Evolutionary conservation across 139 green algal genomes (phyloP).

Genomic region (Coelastrella sp.): DNA sequence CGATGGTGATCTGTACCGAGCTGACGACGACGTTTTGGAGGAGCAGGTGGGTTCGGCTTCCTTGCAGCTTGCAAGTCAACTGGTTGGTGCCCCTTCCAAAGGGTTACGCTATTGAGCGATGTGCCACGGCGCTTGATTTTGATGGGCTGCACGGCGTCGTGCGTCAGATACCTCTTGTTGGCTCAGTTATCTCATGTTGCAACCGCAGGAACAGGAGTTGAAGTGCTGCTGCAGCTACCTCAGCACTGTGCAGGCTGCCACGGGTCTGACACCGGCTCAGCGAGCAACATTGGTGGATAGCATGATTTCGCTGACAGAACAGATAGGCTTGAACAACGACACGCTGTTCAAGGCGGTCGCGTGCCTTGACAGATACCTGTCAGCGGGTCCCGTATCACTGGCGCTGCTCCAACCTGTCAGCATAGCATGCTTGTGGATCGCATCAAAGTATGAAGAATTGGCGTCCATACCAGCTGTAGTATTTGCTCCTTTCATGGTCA

Average conservation of each 20-base stretch:
- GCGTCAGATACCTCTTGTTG: too few relatives aligned
- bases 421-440: constrained; percentile 37
- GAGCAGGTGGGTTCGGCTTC: too few relatives aligned
- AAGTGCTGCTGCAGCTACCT: background rate
- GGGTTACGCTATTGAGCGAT: too few relatives aligned
- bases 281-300: constrained; percentile 33
- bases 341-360: constrained; percentile 23
- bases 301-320: constrained; percentile 3
- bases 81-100: too few relatives aligned
- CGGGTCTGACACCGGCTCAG: background rate
- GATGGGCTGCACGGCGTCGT: too few relatives aligned
- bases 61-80: too few relatives aligned
- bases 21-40: too few relatives aligned
- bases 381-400: background rate
- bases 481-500: background rate
- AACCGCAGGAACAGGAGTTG: background rate
- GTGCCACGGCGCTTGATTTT: too few relatives aligned
- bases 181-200: too few relatives aligned
- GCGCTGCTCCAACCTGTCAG: constrained; percentile 22
- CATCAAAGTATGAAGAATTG: constrained; percentile 23
- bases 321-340: constrained; percentile 19
- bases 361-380: constrained; percentile 14
- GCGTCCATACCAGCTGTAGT: background rate
- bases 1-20: too few relatives aligned
- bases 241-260: background rate